phyloP scores from a whole-genome alignment of 768 basidiomycete species.

The Lactarius tabidus region DNA sequence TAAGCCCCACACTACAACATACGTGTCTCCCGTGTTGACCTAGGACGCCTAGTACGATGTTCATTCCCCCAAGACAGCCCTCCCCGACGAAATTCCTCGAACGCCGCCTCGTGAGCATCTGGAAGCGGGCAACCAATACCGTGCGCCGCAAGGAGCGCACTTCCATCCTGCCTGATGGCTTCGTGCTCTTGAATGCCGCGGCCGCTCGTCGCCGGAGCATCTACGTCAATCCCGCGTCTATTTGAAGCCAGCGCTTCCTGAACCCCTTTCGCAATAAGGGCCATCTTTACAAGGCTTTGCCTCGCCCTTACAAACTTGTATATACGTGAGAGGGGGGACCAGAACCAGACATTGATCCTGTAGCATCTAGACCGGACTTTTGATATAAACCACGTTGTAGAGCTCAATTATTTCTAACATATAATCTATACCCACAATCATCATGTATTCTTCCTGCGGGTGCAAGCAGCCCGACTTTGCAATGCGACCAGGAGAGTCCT shows the following conservation, averaged over 20 bases:
- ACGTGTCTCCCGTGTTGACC: not conserved
- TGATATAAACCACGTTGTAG: not conserved
- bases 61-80: not conserved
- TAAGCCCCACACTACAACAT: not conserved
- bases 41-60: no score
- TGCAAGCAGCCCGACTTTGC: not conserved
- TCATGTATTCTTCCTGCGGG: not conserved
- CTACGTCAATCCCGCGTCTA: not conserved
- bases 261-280: not conserved
- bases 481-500: not conserved
- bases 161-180: conserved; percentile 55
- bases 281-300: not conserved
- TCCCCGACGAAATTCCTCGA: conserved; percentile 48
- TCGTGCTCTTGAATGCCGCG: conserved; percentile 53
- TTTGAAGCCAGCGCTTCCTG: not conserved
- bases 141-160: conserved; percentile 50
- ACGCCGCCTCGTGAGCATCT: conserved; percentile 54
- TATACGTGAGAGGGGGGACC: not conserved
- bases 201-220: conserved; percentile 45
- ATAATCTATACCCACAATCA: not conserved
- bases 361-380: not conserved
- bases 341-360: not conserved
- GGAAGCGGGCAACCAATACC: conserved; percentile 57
- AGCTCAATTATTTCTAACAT: not conserved
- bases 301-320: not conserved